Base-by-base conservation (phyloP, 2,329 filamentous ascomycete genomes). In the Onygena corvina region DNA sequence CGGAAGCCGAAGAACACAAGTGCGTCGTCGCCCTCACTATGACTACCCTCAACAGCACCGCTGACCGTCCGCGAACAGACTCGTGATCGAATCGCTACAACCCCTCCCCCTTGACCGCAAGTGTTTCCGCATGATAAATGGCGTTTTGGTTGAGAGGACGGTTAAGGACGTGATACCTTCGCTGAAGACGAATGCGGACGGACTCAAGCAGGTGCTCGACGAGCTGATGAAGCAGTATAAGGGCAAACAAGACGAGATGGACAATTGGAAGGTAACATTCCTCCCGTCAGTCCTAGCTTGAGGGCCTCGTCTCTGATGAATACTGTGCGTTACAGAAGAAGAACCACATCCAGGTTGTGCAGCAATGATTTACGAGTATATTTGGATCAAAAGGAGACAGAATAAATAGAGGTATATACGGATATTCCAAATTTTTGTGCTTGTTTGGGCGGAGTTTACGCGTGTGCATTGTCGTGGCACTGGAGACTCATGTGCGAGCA, bases 81-180 rank as follows among this genome's bases (percentile, higher is more conserved):
- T 96, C 57, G 92, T 98, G 29, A 78, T 96, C 47, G 90, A 96
- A 64, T 96, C 90, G 2, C 72, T 98, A 55, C 77, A 83, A 52
- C 89, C 89, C 40, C 77, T 96, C 20, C 76, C 86, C 1, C 77
- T 75, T 55, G 84, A 94, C 57, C 85, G 92, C 61, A 98, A 95
- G 72, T 96, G 90, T 71, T 98, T 96, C 71, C 89, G 92, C 59
- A 87, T 98, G 79, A 93, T 98, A 67, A 96, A 98, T 67, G 92
- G 92, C 40, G 89, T 96, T 20, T 73, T 98, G 51, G 86, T 94
- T 48, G 92, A 98, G 72, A 79, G 89, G 58, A 96, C 90, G 12
- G 86, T 98, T 58, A 77, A 87, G 67, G 92, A 96, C 66, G 86
- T 98, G 9, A 75, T 94, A 49, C 92, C 92, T 4, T 85, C 87